Evolutionary conservation across 345 rosid species (phyloP).

Genomic region (Jatropha curcas): DNA sequence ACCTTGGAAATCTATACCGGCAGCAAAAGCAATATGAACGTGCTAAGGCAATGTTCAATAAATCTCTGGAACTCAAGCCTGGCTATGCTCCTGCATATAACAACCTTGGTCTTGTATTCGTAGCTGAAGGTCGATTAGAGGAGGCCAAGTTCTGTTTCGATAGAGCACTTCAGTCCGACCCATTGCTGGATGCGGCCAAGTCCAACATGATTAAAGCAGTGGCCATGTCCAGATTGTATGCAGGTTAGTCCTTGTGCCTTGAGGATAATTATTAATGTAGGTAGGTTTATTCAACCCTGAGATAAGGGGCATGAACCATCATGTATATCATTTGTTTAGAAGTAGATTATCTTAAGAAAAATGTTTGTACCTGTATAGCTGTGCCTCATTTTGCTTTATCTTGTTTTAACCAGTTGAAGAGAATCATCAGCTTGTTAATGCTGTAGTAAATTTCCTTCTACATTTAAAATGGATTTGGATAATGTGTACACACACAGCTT

Average conservation of each 20-base stretch:
- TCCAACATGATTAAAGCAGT: conserved; percentile 54
- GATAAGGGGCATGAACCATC: not conserved
- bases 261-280: not conserved
- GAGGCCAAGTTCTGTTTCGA: conserved; percentile 88
- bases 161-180: conserved; percentile 69
- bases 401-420: too few species aligned
- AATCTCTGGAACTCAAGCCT: conserved; percentile 78
- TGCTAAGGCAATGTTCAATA: conserved; percentile 86
- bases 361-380: not conserved
- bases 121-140: conserved; percentile 80
- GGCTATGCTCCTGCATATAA: conserved; percentile 96
- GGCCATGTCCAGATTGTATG: conserved; percentile 14
- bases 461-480: too few species aligned
- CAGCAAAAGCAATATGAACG: conserved; percentile 73
- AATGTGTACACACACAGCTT: too few species aligned
- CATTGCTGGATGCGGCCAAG: conserved; percentile 90
- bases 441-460: too few species aligned
- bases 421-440: too few species aligned
- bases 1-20: conserved; percentile 89
- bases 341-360: not conserved
- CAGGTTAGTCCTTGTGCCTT: conserved; percentile 11
- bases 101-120: conserved; percentile 90
- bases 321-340: not conserved
- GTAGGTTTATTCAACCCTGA: not conserved
- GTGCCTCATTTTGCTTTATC: not conserved